Percentiles rank a stretch among this genome's conserved stretches.
phyloP scores from a whole-genome alignment of 139 green algal genomes.

The Coelastrella sp. region DNA sequence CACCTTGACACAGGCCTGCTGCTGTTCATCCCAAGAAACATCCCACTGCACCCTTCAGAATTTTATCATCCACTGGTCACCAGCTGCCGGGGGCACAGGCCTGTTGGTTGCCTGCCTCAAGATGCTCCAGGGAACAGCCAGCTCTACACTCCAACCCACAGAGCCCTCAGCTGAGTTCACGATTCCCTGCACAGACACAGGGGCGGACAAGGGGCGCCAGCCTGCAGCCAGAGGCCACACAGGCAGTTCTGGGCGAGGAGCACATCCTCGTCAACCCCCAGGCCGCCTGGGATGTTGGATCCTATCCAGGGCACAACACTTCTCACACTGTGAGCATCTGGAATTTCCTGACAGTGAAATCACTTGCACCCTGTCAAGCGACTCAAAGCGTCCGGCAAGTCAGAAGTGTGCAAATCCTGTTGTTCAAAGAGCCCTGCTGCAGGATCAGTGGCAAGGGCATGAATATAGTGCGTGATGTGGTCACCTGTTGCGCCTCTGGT shows the following conservation, averaged over 20 bases:
- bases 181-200: constrained; percentile 33
- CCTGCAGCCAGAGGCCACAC: not conserved
- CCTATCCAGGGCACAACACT: no score
- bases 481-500: not conserved
- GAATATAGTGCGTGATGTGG: no score
- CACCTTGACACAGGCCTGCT: constrained; percentile 30
- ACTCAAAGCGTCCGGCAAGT: no score
- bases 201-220: not conserved
- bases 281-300: no score
- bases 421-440: no score
- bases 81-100: not conserved
- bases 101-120: constrained; percentile 40
- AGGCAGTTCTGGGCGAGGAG: no score
- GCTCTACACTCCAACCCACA: constrained; percentile 36
- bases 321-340: no score
- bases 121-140: constrained; percentile 48
- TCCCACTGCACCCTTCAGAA: constrained; percentile 55
- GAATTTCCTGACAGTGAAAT: no score
- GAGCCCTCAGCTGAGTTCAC: constrained; percentile 29
- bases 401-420: no score
- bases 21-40: constrained; percentile 8
- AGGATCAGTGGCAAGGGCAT: no score
- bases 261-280: no score
- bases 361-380: no score
- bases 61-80: constrained; percentile 51